Evolutionary conservation across 202 grass and related monocot species (phyloP), one percentile per base, ranked within the genome.

Genomic region (Cymbopogon flexuosus): DNA sequence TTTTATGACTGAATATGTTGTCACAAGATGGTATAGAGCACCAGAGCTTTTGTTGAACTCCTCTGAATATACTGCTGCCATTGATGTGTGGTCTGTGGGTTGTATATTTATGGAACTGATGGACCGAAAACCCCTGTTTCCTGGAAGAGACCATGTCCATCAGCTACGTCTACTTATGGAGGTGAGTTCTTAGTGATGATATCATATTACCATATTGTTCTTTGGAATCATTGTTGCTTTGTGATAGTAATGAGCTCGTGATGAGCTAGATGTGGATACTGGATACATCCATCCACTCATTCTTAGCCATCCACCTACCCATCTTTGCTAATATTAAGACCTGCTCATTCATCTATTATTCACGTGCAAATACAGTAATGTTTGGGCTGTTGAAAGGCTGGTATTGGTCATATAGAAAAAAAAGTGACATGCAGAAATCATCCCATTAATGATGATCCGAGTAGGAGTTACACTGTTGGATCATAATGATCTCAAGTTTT

Each of bases 1-100:
- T 90, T 99, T 99, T 87, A 99, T 99, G 96, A 99, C 96, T 0
- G 96, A 99, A 72, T 99, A 99, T 82, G 96, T 99, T 87, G 96
- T 99, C 65, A 99, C 96, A 80, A 95, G 96, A 85, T 99, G 96
- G 92, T 99, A 96, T 68, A 92, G 96, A 69, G 96, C 96, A 77
- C 96, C 92, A 75, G 96, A 99, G 46, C 82, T 99, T 73, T 74
- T 99, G 73, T 75, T 99, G 70, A 99, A 99, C 84, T 95, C 92
- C 31, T 99, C 96, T 49, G 96, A 99, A 67, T 99, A 99, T 75
- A 99, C 90, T 68, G 88, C 87, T 74, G 92, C 96, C 47, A 99
- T 99, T 88, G 96, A 99, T 95, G 90, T 99, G 39, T 99, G 96
- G 96, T 99, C 96, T 19, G 96, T 99, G 45, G 92, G 92, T 3